These are phyloP conservation scores for Rhododendron ferrugineum DNA, from an alignment of 148 eudicot species.

Conservation along the genomic window DNA sequence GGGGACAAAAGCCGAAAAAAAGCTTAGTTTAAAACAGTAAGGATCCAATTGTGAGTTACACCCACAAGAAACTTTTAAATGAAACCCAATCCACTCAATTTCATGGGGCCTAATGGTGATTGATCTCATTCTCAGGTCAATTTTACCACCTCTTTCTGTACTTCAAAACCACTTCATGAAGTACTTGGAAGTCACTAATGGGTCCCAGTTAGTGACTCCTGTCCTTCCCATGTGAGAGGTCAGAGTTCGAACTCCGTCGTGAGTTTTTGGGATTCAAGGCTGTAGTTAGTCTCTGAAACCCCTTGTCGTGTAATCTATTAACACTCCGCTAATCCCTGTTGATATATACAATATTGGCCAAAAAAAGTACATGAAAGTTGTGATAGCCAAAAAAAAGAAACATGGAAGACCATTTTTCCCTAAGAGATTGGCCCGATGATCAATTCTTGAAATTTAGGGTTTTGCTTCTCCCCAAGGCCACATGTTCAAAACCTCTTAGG, in stretches of 20 bases:
- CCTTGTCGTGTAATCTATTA: too few species aligned
- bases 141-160: neutral
- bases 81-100: neutral
- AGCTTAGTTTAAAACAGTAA: neutral
- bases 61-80: neutral
- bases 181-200: neutral
- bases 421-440: too few species aligned
- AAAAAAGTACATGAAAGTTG: too few species aligned
- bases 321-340: too few species aligned
- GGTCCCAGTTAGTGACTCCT: too few species aligned
- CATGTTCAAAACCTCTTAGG: neutral
- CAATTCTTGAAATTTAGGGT: neutral
- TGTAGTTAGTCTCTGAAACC: too few species aligned
- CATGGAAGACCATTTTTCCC: neutral
- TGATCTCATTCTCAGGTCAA: neutral
- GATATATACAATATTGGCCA: too few species aligned
- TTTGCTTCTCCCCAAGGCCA: too few species aligned
- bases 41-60: neutral
- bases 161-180: neutral
- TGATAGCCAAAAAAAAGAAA: too few species aligned
- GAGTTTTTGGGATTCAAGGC: too few species aligned
- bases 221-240: too few species aligned
- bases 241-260: too few species aligned
- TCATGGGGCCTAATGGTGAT: neutral
- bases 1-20: neutral